These are phyloP conservation scores for Ophiorrhiza pumila DNA, from an alignment of 257 asterid genomes.

Conservation along the genomic window DNA sequence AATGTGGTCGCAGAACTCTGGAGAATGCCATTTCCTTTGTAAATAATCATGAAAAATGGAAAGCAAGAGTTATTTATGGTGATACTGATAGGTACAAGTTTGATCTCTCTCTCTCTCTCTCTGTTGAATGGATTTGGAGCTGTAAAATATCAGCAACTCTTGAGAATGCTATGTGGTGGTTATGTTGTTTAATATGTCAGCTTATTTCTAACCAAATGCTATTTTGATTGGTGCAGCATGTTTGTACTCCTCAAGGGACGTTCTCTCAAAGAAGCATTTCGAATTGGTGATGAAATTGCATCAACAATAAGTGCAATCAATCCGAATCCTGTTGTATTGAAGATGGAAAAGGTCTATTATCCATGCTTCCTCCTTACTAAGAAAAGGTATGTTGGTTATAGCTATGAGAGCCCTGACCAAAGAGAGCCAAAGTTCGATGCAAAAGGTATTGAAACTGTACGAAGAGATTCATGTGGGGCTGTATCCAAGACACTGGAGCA, in stretches of 20 bases:
- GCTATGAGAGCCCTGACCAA: constrained; percentile 85
- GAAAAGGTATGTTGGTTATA: constrained; percentile 94
- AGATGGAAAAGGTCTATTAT: constrained; percentile 91
- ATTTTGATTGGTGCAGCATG: constrained; percentile 53
- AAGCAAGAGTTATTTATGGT: constrained; percentile 86
- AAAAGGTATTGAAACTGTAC: constrained; percentile 91
- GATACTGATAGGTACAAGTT: constrained; percentile 80
- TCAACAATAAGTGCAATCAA: constrained; percentile 76
- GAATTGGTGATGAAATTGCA: constrained; percentile 83
- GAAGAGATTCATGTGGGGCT: constrained; percentile 94
- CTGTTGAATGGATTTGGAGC: not conserved
- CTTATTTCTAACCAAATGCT: not conserved
- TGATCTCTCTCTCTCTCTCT: not conserved
- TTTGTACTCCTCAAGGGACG: constrained; percentile 95
- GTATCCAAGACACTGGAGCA: constrained; percentile 89
- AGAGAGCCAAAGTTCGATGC: constrained; percentile 81
- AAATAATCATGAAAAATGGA: constrained; percentile 70
- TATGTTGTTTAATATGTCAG: not conserved
- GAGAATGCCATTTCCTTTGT: constrained; percentile 85
- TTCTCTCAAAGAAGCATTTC: constrained; percentile 69
- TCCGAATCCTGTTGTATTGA: constrained; percentile 75
- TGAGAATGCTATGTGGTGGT: not conserved
- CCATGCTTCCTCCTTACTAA: constrained; percentile 97
- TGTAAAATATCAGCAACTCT: not conserved
- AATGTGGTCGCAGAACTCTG: constrained; percentile 92